These are phyloP conservation scores for Carex arenaria DNA, from an alignment of 202 grass and related monocot species.

Conservation along the genomic window DNA sequence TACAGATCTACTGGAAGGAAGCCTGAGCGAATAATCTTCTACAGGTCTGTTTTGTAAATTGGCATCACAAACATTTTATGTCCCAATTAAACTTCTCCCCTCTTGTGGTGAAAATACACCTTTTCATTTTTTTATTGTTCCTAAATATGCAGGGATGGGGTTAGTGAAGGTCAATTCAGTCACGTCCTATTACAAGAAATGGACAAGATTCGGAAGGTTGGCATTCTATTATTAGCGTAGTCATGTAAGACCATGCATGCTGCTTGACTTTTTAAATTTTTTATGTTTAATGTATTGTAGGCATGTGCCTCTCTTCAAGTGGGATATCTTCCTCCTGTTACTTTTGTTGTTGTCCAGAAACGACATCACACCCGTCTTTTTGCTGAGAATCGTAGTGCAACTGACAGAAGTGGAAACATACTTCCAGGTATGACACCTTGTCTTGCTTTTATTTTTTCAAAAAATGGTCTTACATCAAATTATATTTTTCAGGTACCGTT, in stretches of 20 bases:
- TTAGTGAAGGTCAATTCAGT: conserved; percentile 82
- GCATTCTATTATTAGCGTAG: background rate
- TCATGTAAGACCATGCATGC: background rate
- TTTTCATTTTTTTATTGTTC: background rate
- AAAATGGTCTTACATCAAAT: background rate
- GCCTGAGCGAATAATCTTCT: conserved; percentile 67
- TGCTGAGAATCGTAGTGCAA: conserved; percentile 39
- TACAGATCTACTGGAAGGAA: conserved; percentile 31
- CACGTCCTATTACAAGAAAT: conserved; percentile 67
- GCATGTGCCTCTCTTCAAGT: conserved; percentile 65
- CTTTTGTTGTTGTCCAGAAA: conserved; percentile 86
- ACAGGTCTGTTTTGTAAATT: conserved; percentile 31
- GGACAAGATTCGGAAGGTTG: conserved; percentile 66
- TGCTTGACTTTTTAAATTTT: background rate
- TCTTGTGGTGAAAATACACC: background rate
- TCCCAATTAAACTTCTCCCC: background rate
- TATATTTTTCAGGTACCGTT: conserved; percentile 52
- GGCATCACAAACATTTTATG: background rate
- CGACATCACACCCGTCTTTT: conserved; percentile 81
- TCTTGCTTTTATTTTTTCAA: background rate
- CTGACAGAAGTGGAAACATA: conserved; percentile 80
- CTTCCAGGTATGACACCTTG: conserved; percentile 45
- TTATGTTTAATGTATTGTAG: conserved; percentile 27
- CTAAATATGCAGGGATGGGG: conserved; percentile 51
- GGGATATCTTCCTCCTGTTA: conserved; percentile 59